Evolutionary conservation across 1,284 basidiomycete genomes (phyloP), one percentile per base, ranked within the genome.

Genomic region (Cryptococcus sp.): DNA sequence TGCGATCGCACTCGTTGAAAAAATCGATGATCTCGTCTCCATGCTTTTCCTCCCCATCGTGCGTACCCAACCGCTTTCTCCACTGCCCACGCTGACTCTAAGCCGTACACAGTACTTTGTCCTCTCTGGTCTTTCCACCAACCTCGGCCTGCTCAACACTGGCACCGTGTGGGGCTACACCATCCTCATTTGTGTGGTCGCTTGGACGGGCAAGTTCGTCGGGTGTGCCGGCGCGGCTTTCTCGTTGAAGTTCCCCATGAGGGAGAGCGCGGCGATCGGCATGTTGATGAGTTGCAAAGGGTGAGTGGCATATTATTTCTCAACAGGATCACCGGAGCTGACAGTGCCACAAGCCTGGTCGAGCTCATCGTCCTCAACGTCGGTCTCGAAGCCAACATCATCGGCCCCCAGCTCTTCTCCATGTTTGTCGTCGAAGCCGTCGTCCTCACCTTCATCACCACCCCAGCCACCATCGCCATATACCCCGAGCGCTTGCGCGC

Each of bases 391-490:
- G 92, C 82, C 70, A 86, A 87, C 0, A 89, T 91, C 61, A 81
- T 98, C 52, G 85, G 88, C 37, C 81, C 74, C 35, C 70, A 73
- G n/a, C 78, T 82, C 20, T 84, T 84, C 67, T 81, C 81, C 13
- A 96, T 97, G 90, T 94, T 97, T 65, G 91, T 95, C 23, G 79
- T 96, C 36, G 89, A 91, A 75, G 91, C 93, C 0, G 77, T 97
- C 49, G 75, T 88, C 24, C 81, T 95, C 49, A 96, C 92, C 0
- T 90, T 89, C 75, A 82, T 90, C 80, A 96, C 92, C 0, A 95
- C 91, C 0, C 93, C 92, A 1, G 80, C 87, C 47, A 91, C 93
- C 13, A 82, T 86, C 4, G 75, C 80, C 58, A 79, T 92, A 28
- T 95, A 95, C 68, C 91, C 91, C 1, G 83, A 82, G 5, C 80